Evolutionary conservation across 352 stramenopile species (phyloP), one percentile per base, ranked within the genome.

Genomic region (Blastocystis sp.): DNA sequence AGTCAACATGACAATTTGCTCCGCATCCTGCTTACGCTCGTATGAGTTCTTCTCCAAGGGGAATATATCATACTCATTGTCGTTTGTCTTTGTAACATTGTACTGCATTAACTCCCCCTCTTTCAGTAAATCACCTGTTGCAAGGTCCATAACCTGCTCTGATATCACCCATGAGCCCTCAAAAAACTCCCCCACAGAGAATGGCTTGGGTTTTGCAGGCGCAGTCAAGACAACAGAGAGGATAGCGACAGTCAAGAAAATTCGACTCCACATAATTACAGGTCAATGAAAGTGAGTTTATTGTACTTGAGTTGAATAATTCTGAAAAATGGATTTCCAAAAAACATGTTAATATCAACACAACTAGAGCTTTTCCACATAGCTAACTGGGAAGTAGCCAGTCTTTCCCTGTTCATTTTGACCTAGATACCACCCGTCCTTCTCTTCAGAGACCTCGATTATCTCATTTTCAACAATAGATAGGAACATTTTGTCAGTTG

Each of bases 71-170:
- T 76, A 76, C 39, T 53, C 65, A 26, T 76, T 54, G 9, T 76
- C 65, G 65, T 55, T 55, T 41, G 65, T 76, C 65, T 76, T 76
- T 13, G 65, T 76, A 5, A 76, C 65, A 56, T 76, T 76, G 20
- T 55, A 76, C 39, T 76, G 65, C 16, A 26, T 11, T 37, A 76
- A 34, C 13, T 55, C 65, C 3, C 24, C 24, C 13, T 76, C 65
- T 20, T 41, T 43, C 11, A 76, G 24, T 5, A 76, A 16, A 8
- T 76, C 39, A n/a, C 65, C 65, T 5, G 65, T 76, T 2, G 53
- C 26, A 20, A 76, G 8, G 56, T 56, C 41, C 13, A 76, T 26
- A 39, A 55, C 30, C 45, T 41, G 53, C 16, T 76, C 56, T 20
- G 65, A 39, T 16, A 76, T 24, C 8, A 76, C n/a, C 65, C 65